Base-by-base conservation (phyloP, 805 yeast species). In the Nakazawaea laoshanensis region DNA sequence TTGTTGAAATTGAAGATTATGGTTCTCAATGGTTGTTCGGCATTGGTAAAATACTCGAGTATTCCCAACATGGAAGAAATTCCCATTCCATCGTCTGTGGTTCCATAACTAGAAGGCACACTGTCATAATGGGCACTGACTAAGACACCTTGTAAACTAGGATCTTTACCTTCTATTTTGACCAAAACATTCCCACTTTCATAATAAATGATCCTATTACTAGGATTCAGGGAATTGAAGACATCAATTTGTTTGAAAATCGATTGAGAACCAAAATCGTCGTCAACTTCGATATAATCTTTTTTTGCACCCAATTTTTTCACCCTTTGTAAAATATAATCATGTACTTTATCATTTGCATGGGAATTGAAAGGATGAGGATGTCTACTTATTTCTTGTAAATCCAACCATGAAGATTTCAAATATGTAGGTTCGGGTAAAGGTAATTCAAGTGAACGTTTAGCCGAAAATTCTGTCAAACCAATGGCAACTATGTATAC, bases 31-130 rank as follows among this genome's bases (percentile, higher is more conserved):
- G 95, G 94, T 41, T 69, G 78, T 8, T 52, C 39, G 1, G 43
- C 42, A 1, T 36, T 42, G 0, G 39, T 26, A 43, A 61, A 70
- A 44, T 72, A 56, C 25, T 74, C 65, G 38, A 87, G 56, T 3
- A 83, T 59, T 2, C 87, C 94, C 30, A 87, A 57, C 65, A 87
- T 60, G 7, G 92, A 68, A 1, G 87, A 94, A 39, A 85, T 65
- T 7, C 96, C 96, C 61, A 77, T 76, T 1, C 96, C 96, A 49
- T 86, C 95, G 52, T 88, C 96, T 2, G 96, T 88, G 2, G 92
- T 75, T 19, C 96, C 96, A 45, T 62, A 74, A 4, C 86, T 76
- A 3, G 94, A 74, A 14, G 95, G 94, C 6, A 87, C 96, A 6
- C 89, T 74, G 57, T 87, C 96, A 47, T 62, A 88, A 57, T 88